Evolutionary conservation across 2,329 filamentous ascomycete species (phyloP).

Genomic region (Diaporthe longicolla): DNA sequence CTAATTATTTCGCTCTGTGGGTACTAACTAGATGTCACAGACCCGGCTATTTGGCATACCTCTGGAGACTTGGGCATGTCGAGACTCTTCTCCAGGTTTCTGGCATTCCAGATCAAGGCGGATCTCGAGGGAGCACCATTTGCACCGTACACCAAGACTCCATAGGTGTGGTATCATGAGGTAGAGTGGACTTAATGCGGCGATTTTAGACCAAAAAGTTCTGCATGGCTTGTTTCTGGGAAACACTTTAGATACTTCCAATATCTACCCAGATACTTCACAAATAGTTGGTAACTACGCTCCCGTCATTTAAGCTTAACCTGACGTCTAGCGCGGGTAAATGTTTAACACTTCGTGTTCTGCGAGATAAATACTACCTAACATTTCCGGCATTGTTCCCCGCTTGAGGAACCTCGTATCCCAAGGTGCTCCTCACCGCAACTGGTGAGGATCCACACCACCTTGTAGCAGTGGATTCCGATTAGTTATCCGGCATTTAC

Average conservation of each 20-base stretch:
- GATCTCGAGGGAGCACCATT: constrained; percentile 3
- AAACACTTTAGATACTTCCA: background rate
- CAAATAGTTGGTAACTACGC: background rate
- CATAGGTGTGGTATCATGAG: background rate
- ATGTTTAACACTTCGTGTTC: background rate
- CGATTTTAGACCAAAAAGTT: background rate
- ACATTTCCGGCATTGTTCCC: constrained; percentile 21
- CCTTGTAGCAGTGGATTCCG: background rate
- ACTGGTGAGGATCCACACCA: constrained; percentile 22
- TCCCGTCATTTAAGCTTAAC: background rate
- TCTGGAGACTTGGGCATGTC: background rate
- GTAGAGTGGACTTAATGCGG: background rate
- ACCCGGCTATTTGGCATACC: background rate
- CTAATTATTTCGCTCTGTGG: too few relatives aligned
- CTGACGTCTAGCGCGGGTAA: background rate
- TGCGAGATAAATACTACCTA: constrained; percentile 18
- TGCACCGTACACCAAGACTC: background rate
- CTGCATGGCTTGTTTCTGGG: background rate
- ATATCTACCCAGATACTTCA: background rate
- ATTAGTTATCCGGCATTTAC: background rate
- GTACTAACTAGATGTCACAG: background rate
- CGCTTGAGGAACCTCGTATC: constrained; percentile 21
- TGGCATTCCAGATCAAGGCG: constrained; percentile 9
- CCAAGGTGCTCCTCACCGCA: background rate
- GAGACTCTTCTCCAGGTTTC: background rate